A percentile compares a stretch with the other conserved stretches of the same genome.
phyloP scores from a whole-genome alignment of 768 basidiomycete species.

The Lactarius tabidus region DNA sequence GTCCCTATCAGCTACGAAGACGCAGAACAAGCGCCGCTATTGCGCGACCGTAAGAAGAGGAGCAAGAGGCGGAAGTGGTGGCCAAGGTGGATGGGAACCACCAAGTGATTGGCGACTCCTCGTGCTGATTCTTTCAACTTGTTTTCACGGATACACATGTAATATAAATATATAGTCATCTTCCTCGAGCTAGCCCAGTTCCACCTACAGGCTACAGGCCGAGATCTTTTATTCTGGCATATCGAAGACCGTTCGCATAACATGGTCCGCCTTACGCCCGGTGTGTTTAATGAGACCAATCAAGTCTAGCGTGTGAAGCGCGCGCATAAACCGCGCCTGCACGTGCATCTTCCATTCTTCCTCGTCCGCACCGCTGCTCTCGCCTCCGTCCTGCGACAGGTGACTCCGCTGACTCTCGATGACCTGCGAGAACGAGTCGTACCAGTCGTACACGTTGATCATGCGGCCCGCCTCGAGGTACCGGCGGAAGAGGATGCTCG shows the following conservation, averaged over 20 bases:
- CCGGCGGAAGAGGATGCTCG: constrained; percentile 68
- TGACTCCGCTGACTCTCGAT: constrained; percentile 53
- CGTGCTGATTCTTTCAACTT: neutral
- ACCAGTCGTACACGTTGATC: constrained; percentile 90
- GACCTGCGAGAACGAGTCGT: constrained; percentile 65
- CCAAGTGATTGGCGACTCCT: neutral
- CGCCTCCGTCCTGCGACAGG: constrained; percentile 7
- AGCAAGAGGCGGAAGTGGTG: constrained; percentile 10
- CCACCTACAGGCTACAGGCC: neutral
- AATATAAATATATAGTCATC: neutral
- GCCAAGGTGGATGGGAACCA: constrained; percentile 7
- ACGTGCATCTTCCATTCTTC: constrained; percentile 59
- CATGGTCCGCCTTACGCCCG: constrained; percentile 72
- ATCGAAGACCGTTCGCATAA: constrained; percentile 65
- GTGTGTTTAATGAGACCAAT: constrained; percentile 79
- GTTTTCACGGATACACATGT: neutral
- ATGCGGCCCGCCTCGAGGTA: constrained; percentile 77
- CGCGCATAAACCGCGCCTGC: constrained; percentile 75
- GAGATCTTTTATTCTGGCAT: constrained; percentile 28
- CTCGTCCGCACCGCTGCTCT: constrained; percentile 35
- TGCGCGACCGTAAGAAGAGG: constrained; percentile 10
- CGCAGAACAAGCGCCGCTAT: constrained; percentile 11
- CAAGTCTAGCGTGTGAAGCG: constrained; percentile 78
- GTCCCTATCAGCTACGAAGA: constrained; percentile 12
- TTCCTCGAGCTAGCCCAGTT: neutral